phyloP scores from a whole-genome alignment of 805 yeast genomes.

The Dipodascopsis uninucleata region DNA sequence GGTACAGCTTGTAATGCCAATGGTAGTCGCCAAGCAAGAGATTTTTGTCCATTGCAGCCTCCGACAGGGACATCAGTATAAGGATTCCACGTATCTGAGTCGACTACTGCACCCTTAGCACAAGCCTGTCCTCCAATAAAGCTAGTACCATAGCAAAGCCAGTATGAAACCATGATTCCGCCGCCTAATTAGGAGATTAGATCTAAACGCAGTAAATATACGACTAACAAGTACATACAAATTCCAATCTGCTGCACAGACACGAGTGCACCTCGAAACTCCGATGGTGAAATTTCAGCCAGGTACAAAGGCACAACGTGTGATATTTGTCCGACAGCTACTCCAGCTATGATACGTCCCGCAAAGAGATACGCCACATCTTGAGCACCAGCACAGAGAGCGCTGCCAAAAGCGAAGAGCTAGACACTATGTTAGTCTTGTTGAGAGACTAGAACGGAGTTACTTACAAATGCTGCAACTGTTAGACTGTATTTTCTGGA shows the following conservation, averaged over 20 bases:
- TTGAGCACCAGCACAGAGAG: no score
- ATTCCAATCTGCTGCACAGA: constrained; percentile 33
- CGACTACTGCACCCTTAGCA: neutral
- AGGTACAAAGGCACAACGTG: constrained; percentile 44
- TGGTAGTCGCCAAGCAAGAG: constrained; percentile 69
- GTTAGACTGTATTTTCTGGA: constrained; percentile 26
- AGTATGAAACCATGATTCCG: constrained; percentile 36
- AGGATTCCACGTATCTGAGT: no score
- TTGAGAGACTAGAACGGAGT: no score
- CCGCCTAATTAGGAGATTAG: no score
- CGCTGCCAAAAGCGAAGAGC: no score
- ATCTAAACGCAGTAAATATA: no score
- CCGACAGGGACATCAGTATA: constrained; percentile 67
- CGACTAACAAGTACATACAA: no score
- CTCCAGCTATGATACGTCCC: constrained; percentile 52
- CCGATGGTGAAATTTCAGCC: constrained; percentile 32
- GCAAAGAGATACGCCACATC: no score
- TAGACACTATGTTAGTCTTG: no score
- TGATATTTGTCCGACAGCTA: constrained; percentile 53
- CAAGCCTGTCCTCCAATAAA: constrained; percentile 36
- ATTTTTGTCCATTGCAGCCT: constrained; percentile 49
- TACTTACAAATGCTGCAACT: constrained; percentile 19
- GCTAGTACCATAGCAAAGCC: constrained; percentile 43
- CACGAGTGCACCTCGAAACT: constrained; percentile 31
- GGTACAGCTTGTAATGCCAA: constrained; percentile 67